Evolutionary conservation across 225 moss, liverwort and hornwort species (phyloP), one percentile per base, ranked within the genome.

Genomic region (Ulota crispa): DNA sequence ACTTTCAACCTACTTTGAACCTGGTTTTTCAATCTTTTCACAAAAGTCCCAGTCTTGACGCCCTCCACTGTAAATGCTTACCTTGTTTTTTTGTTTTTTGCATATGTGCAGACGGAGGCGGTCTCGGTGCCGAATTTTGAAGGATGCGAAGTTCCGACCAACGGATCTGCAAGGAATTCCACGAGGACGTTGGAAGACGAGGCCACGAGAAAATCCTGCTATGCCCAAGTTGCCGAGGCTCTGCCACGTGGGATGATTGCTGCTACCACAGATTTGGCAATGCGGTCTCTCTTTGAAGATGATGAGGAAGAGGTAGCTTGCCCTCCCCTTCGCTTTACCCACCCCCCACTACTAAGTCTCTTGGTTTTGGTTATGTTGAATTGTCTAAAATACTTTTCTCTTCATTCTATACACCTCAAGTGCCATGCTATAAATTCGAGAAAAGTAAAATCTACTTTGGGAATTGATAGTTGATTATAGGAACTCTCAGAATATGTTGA

Each of bases 201-300:
- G 24, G 67, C 19, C 19, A 0, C 53, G 14, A 61, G 61, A n/a
- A 61, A 79, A 45, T 72, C 88, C 9, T 76, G 81, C 36, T 64
- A 79, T 6, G 24, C 82, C 5, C 82, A 65, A 65, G 86, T 67
- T 21, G 52, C 39, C 4, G 88, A 92, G 54, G 76, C 70, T 28
- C 43, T 97, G 64, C 97, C 97, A 39, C 86, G 77, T 24, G 97
- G 92, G 28, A 94, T 97, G 9, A 87, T 95, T 72, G 79, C 66
- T 85, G 53, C 88, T 39, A 93, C 93, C 32, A 78, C 97, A 67
- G 97, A 97, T 80, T 78, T 95, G 72, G 86, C 93, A 73, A 67
- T 87, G 73, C 88, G 97, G 80, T 93, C 95, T 72, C 86, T 97
- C n/a, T 87, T 81, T 47, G 20, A 45, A 8, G 72, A 86, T 70